Conservation (phyloP, 495 filamentous ascomycete species). For the Paragyromitra xinjiangensis region DNA sequence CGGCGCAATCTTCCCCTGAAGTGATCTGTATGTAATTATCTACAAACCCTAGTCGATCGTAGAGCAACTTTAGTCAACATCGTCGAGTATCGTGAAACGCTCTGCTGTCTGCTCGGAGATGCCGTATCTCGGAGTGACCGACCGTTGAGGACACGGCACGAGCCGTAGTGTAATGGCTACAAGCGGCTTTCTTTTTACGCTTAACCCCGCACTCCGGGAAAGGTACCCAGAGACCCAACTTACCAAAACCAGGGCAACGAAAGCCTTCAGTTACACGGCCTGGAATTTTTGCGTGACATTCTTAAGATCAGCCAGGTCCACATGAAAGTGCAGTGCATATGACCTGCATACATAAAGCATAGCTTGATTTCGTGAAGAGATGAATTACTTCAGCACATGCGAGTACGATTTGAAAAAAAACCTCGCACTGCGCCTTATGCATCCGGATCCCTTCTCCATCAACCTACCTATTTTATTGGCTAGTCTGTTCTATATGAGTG, state of each 20-base stretch:
- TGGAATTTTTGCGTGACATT: not conserved
- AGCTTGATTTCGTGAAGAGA: no score
- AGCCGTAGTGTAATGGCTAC: slow-evolving; percentile 6
- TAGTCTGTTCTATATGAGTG: not conserved
- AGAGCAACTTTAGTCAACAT: not conserved
- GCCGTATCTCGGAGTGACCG: slow-evolving; percentile 14
- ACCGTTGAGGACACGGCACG: slow-evolving; percentile 2
- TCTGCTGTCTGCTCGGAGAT: not conserved
- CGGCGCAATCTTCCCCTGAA: not conserved
- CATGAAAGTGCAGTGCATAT: not conserved
- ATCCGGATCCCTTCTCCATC: not conserved
- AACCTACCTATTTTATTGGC: not conserved
- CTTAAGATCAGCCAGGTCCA: not conserved
- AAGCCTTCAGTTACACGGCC: slow-evolving; percentile 13
- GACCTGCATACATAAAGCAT: slow-evolving; percentile 4
- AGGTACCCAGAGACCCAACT: slow-evolving; percentile 2
- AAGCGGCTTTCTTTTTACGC: slow-evolving; percentile 19
- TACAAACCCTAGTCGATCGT: not conserved
- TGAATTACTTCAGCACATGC: not conserved
- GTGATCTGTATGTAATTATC: not conserved
- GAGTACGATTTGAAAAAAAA: not conserved
- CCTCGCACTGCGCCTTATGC: not conserved
- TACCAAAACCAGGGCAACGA: slow-evolving; percentile 22
- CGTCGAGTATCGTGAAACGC: not conserved
- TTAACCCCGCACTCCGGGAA: slow-evolving; percentile 24